These are phyloP conservation scores for Sphaerulina vaccinii DNA, from an alignment of 2,329 filamentous ascomycete species.

Conservation along the genomic window DNA sequence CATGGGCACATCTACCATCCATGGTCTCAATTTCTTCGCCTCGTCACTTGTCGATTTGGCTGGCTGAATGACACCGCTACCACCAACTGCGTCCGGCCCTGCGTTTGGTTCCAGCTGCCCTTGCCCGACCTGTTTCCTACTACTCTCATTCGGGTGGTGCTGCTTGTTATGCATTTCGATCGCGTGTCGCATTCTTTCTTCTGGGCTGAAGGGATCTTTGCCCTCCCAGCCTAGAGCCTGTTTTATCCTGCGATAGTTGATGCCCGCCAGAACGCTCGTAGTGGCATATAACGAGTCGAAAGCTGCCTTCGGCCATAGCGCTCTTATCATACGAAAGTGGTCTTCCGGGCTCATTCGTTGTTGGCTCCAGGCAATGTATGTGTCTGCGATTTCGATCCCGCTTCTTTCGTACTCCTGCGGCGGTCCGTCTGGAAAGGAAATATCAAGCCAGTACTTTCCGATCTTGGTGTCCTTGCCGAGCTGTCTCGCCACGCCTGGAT, in stretches of 20 bases:
- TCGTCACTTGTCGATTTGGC: constrained; percentile 11
- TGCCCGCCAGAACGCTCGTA: constrained; percentile 36
- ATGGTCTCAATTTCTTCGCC: constrained; percentile 26
- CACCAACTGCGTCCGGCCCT: constrained; percentile 14
- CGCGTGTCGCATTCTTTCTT: constrained; percentile 34
- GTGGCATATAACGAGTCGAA: constrained; percentile 39
- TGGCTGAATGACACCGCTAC: constrained; percentile 4
- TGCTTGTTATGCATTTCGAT: constrained; percentile 34
- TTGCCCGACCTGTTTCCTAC: constrained; percentile 21
- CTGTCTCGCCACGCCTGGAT: constrained; percentile 33
- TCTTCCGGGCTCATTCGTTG: constrained; percentile 42
- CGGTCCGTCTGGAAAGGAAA: constrained; percentile 49
- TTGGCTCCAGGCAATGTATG: constrained; percentile 43
- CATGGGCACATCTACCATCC: constrained; percentile 27
- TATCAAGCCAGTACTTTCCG: constrained; percentile 49
- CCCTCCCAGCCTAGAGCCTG: constrained; percentile 39
- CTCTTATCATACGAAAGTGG: constrained; percentile 41
- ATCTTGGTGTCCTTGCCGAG: constrained; percentile 43
- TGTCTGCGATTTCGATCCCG: constrained; percentile 44
- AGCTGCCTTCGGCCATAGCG: constrained; percentile 41
- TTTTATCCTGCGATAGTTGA: constrained; percentile 40
- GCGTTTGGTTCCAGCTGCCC: constrained; percentile 27
- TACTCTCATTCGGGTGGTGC: constrained; percentile 23
- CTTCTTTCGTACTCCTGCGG: constrained; percentile 50
- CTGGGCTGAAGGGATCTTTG: constrained; percentile 33